These are phyloP conservation scores for Botrytis aclada DNA, from an alignment of 2,329 filamentous ascomycete species.

Conservation along the genomic window DNA sequence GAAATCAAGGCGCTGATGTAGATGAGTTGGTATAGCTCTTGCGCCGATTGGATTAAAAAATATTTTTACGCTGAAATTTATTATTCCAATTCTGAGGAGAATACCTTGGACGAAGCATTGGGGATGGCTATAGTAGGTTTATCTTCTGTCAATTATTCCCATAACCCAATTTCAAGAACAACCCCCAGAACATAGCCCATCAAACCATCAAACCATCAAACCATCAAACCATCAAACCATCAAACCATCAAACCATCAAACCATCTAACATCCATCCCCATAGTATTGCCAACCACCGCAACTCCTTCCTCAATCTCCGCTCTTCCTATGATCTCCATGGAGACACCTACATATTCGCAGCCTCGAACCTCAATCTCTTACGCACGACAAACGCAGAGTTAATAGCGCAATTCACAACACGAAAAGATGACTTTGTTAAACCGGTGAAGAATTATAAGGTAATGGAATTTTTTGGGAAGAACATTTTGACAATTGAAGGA, in stretches of 20 bases:
- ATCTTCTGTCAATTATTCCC: not conserved
- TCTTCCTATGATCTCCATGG: slow-evolving; percentile 23
- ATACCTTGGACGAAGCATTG: slow-evolving; percentile 23
- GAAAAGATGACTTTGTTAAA: slow-evolving; percentile 36
- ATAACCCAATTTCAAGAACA: not conserved
- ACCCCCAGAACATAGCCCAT: not conserved
- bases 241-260: no score
- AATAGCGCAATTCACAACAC: slow-evolving; percentile 30
- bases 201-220: slow-evolving; percentile 14
- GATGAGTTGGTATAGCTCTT: not conserved
- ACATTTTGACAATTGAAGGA: slow-evolving; percentile 36
- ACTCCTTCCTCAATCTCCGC: slow-evolving; percentile 23
- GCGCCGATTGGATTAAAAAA: slow-evolving; percentile 21
- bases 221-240: no score
- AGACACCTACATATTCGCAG: slow-evolving; percentile 34
- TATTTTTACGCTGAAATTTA: slow-evolving; percentile 17
- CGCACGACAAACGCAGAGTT: slow-evolving; percentile 34
- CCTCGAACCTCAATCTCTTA: slow-evolving; percentile 25
- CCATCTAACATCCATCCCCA: slow-evolving; percentile 14
- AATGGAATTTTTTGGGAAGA: slow-evolving; percentile 36
- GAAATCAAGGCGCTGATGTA: not conserved
- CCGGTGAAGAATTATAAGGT: slow-evolving; percentile 34
- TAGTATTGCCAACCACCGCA: slow-evolving; percentile 25
- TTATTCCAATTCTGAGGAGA: slow-evolving; percentile 20
- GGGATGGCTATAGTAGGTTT: slow-evolving; percentile 27